Conservation (phyloP, 352 stramenopile genomes). For the Globisporangium barbulae region DNA sequence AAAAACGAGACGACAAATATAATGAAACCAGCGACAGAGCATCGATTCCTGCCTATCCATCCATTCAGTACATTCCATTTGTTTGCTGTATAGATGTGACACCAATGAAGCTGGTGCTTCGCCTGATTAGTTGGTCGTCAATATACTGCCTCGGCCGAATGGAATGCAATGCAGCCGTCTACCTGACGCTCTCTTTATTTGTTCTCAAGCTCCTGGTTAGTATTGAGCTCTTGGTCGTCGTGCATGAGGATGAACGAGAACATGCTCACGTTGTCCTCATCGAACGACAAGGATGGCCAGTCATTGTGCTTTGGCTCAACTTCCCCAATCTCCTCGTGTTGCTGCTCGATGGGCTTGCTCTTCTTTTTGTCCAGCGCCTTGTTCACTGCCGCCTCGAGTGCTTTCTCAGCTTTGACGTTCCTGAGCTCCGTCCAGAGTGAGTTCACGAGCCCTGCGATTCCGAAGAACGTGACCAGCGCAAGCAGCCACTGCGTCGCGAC, state of each 20-base stretch:
- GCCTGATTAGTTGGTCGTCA: background rate
- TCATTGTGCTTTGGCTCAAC: background rate
- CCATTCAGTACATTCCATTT: background rate
- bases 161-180: background rate
- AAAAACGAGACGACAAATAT: background rate
- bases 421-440: conserved; percentile 41
- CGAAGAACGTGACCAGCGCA: conserved; percentile 33
- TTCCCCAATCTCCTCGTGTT: background rate
- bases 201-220: background rate
- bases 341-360: background rate
- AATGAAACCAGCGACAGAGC: background rate
- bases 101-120: background rate
- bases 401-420: background rate
- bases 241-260: conserved; percentile 57
- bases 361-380: conserved; percentile 1
- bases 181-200: conserved; percentile 5
- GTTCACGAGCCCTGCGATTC: conserved; percentile 46
- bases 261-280: conserved; percentile 11
- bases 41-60: background rate
- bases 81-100: background rate
- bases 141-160: background rate
- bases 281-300: conserved; percentile 4
- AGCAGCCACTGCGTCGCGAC: conserved; percentile 45
- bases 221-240: conserved; percentile 22
- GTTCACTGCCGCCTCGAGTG: background rate